Conservation (phyloP, 2,329 filamentous ascomycete genomes). For the Teratosphaeria zuluensis region DNA sequence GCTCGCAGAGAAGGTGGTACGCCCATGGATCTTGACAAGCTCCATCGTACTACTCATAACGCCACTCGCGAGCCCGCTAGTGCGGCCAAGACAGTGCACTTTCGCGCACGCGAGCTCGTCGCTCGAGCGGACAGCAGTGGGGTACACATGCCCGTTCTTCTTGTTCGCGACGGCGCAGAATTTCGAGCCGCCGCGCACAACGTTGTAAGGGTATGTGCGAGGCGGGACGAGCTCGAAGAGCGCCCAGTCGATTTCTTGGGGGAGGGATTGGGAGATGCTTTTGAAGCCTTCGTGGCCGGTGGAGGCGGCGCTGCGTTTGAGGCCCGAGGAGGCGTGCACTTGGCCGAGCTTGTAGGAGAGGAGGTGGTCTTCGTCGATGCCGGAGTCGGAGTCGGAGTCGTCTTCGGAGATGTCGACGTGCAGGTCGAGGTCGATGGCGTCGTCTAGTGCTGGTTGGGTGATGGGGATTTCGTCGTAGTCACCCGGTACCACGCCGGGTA, state of each 20-base stretch:
- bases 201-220: slow-evolving; percentile 62
- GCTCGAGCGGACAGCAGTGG: slow-evolving; percentile 45
- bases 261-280: slow-evolving; percentile 54
- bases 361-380: slow-evolving; percentile 72
- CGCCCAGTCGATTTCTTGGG: slow-evolving; percentile 91
- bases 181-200: slow-evolving; percentile 48
- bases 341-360: slow-evolving; percentile 72
- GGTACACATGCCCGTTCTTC: slow-evolving; percentile 28
- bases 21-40: slow-evolving; percentile 79
- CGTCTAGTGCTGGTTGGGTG: slow-evolving; percentile 81
- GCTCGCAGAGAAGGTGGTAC: slow-evolving; percentile 66
- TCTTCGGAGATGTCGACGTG: slow-evolving; percentile 73
- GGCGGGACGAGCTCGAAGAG: slow-evolving; percentile 69
- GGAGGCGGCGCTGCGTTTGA: slow-evolving; percentile 47
- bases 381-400: slow-evolving; percentile 55
- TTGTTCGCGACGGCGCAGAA: slow-evolving; percentile 20
- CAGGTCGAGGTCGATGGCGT: slow-evolving; percentile 57
- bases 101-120: slow-evolving; percentile 61
- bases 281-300: slow-evolving; percentile 21
- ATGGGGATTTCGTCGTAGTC: slow-evolving; percentile 70
- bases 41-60: slow-evolving; percentile 68
- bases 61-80: slow-evolving; percentile 72
- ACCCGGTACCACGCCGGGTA: slow-evolving; percentile 64
- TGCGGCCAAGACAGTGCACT: slow-evolving; percentile 83
- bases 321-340: slow-evolving; percentile 81